These are phyloP conservation scores for Graphilbum fragrans DNA, from an alignment of 2,329 filamentous ascomycete genomes.

Conservation along the genomic window DNA sequence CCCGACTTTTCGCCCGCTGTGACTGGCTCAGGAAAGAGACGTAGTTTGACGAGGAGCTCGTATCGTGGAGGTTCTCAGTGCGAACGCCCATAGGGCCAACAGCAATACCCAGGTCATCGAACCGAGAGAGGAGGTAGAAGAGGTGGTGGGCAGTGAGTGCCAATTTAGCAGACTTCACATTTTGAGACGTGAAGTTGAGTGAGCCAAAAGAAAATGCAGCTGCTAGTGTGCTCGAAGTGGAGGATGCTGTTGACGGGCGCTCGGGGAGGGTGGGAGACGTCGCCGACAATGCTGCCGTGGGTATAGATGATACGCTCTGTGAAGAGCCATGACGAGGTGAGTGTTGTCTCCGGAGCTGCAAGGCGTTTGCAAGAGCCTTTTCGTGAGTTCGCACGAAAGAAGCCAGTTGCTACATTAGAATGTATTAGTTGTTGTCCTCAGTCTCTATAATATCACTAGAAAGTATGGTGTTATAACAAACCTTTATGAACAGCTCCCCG, in stretches of 20 bases:
- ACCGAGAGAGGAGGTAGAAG: constrained; percentile 89
- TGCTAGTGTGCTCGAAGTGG: constrained; percentile 64
- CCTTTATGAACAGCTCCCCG: constrained; percentile 82
- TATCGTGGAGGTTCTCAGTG: constrained; percentile 86
- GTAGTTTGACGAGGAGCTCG: constrained; percentile 78
- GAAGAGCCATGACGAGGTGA: constrained; percentile 57
- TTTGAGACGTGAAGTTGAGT: constrained; percentile 73
- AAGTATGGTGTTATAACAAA: constrained; percentile 19
- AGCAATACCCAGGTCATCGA: constrained; percentile 81
- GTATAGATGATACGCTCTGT: constrained; percentile 48
- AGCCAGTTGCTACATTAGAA: constrained; percentile 65
- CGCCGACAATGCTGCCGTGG: constrained; percentile 26
- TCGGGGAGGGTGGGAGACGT: constrained; percentile 46
- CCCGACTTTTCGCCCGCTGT: constrained; percentile 65
- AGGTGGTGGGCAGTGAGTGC: constrained; percentile 92
- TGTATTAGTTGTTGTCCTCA: background rate
- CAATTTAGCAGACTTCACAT: constrained; percentile 78
- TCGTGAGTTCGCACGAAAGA: constrained; percentile 95
- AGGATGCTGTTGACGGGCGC: constrained; percentile 52
- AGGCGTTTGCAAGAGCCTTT: constrained; percentile 88
- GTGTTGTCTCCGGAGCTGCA: constrained; percentile 70
- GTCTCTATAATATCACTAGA: background rate
- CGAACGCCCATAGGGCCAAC: constrained; percentile 96
- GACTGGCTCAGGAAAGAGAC: constrained; percentile 86
- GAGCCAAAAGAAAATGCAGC: constrained; percentile 79